Base-by-base conservation (phyloP, 371 early-diverging fungal genomes). In the Massospora cicadina region DNA sequence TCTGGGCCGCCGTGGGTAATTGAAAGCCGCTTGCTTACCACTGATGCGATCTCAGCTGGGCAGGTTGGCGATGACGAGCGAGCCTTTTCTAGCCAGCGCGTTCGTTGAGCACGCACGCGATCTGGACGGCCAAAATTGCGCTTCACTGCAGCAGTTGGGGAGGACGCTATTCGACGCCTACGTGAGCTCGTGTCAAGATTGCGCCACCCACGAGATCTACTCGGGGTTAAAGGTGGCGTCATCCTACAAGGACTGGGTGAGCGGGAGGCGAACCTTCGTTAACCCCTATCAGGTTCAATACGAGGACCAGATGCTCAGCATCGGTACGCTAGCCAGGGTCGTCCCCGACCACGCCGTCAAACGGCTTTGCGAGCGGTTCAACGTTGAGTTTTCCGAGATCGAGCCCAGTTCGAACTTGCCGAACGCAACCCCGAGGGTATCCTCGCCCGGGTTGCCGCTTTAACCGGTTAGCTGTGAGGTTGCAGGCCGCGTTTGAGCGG, bases 291-390 rank as follows among this genome's bases (percentile, higher is more conserved):
- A 57, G 57, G 10, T 57, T 27, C 25, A 21, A 10, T 57, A 57
- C 26, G 57, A 57, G 21, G 57, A 57, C 12, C 57, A 57, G 57
- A n/a, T 57, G 57, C 23, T 57, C 26, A 27, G 81, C 56, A 81
- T 86, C 60, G 80, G 83, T 17, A 77, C 76, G 0, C 65, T 89
- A 10, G 87, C 80, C 26, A 74, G 89, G 29, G 68, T 84, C 13
- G 77, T 78, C 58, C 80, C 84, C 12, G 73, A 71, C 3, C 76
- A 78, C 64, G 72, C 76, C 0, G 64, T 86, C 24, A 65, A 64
- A 2, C 72, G 75, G 31, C 65, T 88, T 13, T 76, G 79, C 29
- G 67, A 72, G 25, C 66, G 79, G 2, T 70, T 83, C 13, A 68
- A 67, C 53, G 81, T 80, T 27, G 76, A 81, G 5, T 72, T 79